A percentile compares a stretch with the other conserved stretches of the same genome.
Evolutionary conservation across 2,329 filamentous ascomycete genomes (phyloP).

Genomic region (Fusarium sp.): DNA sequence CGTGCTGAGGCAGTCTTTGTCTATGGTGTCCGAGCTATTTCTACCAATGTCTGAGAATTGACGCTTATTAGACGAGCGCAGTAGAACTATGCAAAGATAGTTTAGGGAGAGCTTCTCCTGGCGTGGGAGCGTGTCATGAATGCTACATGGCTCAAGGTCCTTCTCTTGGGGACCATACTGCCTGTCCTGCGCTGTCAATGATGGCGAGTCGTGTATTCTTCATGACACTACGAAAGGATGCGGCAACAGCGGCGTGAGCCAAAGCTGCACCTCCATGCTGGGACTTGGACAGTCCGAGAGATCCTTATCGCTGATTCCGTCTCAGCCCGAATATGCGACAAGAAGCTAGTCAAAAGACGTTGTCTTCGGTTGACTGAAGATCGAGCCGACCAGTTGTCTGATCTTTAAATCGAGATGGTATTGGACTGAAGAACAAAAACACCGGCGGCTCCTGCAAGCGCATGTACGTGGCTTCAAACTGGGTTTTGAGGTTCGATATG

Average conservation of each 20-base stretch:
- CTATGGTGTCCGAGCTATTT: neutral
- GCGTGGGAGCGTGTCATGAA: neutral
- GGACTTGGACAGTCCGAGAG: neutral
- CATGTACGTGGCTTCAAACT: too few species aligned
- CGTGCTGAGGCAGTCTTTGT: accelerated
- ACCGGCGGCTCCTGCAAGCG: too few species aligned
- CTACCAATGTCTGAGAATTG: too few species aligned
- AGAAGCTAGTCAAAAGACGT: too few species aligned
- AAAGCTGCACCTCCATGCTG: neutral
- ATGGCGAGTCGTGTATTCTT: neutral
- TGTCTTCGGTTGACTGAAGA: too few species aligned
- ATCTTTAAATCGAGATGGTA: too few species aligned
- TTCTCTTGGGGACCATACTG: neutral
- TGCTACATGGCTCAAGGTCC: neutral
- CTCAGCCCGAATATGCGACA: too few species aligned
- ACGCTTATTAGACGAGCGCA: neutral
- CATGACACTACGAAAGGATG: neutral
- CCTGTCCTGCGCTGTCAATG: neutral
- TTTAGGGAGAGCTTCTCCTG: neutral
- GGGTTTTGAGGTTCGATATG: too few species aligned
- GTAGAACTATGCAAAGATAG: neutral
- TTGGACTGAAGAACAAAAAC: too few species aligned
- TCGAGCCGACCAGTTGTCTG: too few species aligned
- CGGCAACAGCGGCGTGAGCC: neutral
- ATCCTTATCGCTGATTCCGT: neutral